Base-by-base conservation (phyloP, 768 basidiomycete species). In the Kwoniella heveanensis region DNA sequence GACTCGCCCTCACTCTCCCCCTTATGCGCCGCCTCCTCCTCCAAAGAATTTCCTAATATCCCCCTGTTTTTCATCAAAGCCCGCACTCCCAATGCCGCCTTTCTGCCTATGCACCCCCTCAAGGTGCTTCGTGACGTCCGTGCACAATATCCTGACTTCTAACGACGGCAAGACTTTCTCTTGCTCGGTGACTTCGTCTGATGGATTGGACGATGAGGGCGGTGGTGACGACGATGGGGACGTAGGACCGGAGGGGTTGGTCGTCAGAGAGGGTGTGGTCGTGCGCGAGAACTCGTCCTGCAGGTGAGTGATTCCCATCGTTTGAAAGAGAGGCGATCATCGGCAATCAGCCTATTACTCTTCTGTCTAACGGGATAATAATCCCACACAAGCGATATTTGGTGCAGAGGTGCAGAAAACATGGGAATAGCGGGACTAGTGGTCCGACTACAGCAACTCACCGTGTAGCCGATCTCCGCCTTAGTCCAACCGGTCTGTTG, bases 41-140 rank as follows among this genome's bases (percentile, higher is more conserved):
- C 91, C 90, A 66, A 92, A 90, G 82, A 91, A 92, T 2, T 84
- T 83, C 22, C 89, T 84, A 50, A 93, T 88, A 72, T 88, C 86
- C 66, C 85, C 83, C 76, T 94, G 91, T 62, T 85, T 85, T 29
- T 87, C 86, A 72, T 93, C 91, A 73, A 88, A 84, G 0, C 87
- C 85, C 13, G 84, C 76, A 51, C 85, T 87, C 6, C 89, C 88
- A 50, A 90, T 88, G 1, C 91, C 90, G 2, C 89, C 90, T 63
- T 83, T 85, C 77, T 92, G 90, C 3, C 90, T 86, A 51, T 81
- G 83, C 15, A 82, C 54, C 0, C 78, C 77, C 2, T 79, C 76
- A 13, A 82, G 66, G 62, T 82, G 82, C 15, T 68, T 76, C 27
- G 71, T 77, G 39, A 80, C 73, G 48, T 81, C 80, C 24, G 77